These are phyloP conservation scores for Pseudogymnoascus sp. DNA, from an alignment of 2,329 filamentous ascomycete species.

Conservation along the genomic window DNA sequence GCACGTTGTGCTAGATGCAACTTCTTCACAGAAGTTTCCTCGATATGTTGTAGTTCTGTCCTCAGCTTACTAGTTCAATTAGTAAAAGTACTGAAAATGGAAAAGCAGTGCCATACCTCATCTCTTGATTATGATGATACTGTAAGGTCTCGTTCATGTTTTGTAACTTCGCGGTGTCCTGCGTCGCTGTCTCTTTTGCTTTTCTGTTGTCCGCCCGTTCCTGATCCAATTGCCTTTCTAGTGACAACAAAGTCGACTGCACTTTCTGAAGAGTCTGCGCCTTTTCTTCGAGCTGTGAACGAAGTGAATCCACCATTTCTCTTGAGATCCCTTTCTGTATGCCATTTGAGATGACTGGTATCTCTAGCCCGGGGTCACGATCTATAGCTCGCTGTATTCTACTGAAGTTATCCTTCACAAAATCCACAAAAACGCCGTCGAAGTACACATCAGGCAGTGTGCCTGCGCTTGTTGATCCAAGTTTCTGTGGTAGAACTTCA, in stretches of 20 bases:
- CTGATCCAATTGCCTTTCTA: conserved; percentile 55
- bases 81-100: neutral
- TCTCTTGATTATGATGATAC: conserved; percentile 59
- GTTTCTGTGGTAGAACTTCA: conserved; percentile 71
- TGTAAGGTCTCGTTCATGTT: conserved; percentile 62
- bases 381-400: conserved; percentile 79
- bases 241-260: conserved; percentile 38
- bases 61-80: conserved; percentile 22
- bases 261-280: conserved; percentile 44
- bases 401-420: conserved; percentile 93
- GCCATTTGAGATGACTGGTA: conserved; percentile 70
- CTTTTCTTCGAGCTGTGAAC: conserved; percentile 68
- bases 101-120: conserved; percentile 37
- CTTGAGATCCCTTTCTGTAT: conserved; percentile 87
- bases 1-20: conserved; percentile 32
- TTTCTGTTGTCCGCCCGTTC: conserved; percentile 66
- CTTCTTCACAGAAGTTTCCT: conserved; percentile 31
- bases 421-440: conserved; percentile 79
- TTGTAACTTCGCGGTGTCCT: conserved; percentile 43
- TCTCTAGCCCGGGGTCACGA: conserved; percentile 80
- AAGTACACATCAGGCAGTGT: conserved; percentile 75
- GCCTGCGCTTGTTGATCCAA: conserved; percentile 43
- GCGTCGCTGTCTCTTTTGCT: conserved; percentile 49
- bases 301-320: conserved; percentile 80
- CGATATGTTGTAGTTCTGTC: conserved; percentile 30